Base-by-base conservation (phyloP, 441 rosid genomes). In the Syzygium syzygioides region DNA sequence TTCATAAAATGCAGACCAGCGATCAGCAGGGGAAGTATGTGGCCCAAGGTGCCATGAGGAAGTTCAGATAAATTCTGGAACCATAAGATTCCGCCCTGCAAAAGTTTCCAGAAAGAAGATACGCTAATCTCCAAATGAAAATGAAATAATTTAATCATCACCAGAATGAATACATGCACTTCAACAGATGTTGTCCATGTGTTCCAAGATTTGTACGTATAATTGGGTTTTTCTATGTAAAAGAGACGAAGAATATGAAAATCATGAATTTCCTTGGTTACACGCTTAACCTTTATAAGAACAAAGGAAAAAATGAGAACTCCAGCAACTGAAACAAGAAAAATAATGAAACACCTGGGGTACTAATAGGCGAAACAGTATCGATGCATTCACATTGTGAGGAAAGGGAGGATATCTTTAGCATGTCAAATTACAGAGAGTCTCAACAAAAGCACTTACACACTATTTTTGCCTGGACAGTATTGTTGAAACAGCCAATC, bases 41-140 rank as follows among this genome's bases (percentile, higher is more conserved):
- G 90, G 92, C 98, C 96, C 87, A 91, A 92, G 89, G 90, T 89
- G 90, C 97, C 95, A 71, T 89, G 94, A 86, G 98, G 94, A 55
- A 90, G 88, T 90, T 92, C 97, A 87, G 97, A 93, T 94, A 98
- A 92, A 93, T 97, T 93, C 90, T 95, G 95, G 94, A 98, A 98
- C 99, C 99, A 98, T 56, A 97, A 93, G 90, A 95, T 90, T 89
- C 99, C 99, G 64, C 99, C 99, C 99, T 98, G 95, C 85, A 94
- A 91, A 91, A 55, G 87, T 87, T 90, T 88, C 88, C 80, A 89
- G 23, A 56, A 87, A 59, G 86, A 79, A 66, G 83, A 55, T 71
- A 91, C 83, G 3, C 88, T 86, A 45, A 85, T 56, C 53, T 23
- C 18, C 83, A 41, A 12, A 76, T 76, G 0, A 76, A 76, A 41